phyloP scores from a whole-genome alignment of 139 green algal genomes.

The Tetradesmus obliquus region DNA sequence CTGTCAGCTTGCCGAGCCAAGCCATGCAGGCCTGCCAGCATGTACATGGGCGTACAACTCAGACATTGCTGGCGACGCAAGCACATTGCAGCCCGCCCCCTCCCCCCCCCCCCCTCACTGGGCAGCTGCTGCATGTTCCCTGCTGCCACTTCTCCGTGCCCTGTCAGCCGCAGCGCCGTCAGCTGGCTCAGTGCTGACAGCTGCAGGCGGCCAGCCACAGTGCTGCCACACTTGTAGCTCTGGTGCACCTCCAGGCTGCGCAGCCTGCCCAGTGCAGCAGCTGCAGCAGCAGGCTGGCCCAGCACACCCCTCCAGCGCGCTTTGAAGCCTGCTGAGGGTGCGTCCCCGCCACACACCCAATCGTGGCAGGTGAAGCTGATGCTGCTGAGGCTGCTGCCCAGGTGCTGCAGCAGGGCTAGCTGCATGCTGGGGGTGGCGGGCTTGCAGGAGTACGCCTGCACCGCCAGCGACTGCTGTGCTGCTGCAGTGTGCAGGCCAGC shows the following conservation, averaged over 20 bases:
- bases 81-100: too few relatives aligned
- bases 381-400: not conserved
- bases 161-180: not conserved
- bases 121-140: not conserved
- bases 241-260: not conserved
- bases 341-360: not conserved
- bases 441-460: not conserved
- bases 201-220: not conserved
- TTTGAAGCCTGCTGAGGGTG: not conserved
- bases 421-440: not conserved
- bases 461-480: not conserved
- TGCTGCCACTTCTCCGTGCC: not conserved
- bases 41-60: too few relatives aligned
- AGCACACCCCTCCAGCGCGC: not conserved
- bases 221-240: not conserved
- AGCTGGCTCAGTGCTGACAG: not conserved
- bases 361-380: not conserved
- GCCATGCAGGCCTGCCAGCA: too few relatives aligned
- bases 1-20: too few relatives aligned
- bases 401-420: not conserved
- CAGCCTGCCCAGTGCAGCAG: not conserved
- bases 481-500: not conserved
- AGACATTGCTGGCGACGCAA: too few relatives aligned
- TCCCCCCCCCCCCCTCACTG: not conserved
- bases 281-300: not conserved